phyloP scores from a whole-genome alignment of 2,329 filamentous ascomycete species.

The Pseudogymnoascus sp. region DNA sequence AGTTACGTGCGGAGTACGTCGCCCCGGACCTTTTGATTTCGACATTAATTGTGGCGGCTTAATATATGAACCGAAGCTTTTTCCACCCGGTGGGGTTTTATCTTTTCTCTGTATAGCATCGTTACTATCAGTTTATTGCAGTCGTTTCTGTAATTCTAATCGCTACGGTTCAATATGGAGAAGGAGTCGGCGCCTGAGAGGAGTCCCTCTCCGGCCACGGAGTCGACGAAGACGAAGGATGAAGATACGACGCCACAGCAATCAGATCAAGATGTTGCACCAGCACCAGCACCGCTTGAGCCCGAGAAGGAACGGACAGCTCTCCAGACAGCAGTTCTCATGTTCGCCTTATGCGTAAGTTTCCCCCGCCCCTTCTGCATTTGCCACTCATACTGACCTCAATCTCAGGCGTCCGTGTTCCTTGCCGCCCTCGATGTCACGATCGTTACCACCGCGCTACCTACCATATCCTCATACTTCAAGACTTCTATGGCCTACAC shows the following conservation, averaged over 20 bases:
- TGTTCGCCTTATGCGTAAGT: slow-evolving; percentile 27
- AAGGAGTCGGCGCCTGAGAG: not conserved
- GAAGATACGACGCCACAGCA: not conserved
- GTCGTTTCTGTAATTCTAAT: not conserved
- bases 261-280: not conserved
- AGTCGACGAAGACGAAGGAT: not conserved
- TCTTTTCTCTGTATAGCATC: not conserved
- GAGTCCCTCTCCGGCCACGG: not conserved
- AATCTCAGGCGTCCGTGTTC: slow-evolving; percentile 11
- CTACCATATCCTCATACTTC: slow-evolving; percentile 51
- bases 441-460: slow-evolving; percentile 55
- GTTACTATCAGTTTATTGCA: not conserved
- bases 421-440: slow-evolving; percentile 35
- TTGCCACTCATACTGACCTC: not conserved
- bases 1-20: not conserved
- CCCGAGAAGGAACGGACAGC: slow-evolving; percentile 28
- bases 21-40: not conserved
- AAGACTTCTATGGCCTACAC: slow-evolving; percentile 49
- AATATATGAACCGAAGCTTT: not conserved
- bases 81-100: not conserved
- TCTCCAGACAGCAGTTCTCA: slow-evolving; percentile 27
- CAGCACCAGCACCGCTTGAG: slow-evolving; percentile 1
- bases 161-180: not conserved
- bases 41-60: not conserved
- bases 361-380: slow-evolving; percentile 14